Evolutionary conservation across 2,329 filamentous ascomycete species (phyloP), one percentile per base, ranked within the genome.

Genomic region (Penicillium sp.): DNA sequence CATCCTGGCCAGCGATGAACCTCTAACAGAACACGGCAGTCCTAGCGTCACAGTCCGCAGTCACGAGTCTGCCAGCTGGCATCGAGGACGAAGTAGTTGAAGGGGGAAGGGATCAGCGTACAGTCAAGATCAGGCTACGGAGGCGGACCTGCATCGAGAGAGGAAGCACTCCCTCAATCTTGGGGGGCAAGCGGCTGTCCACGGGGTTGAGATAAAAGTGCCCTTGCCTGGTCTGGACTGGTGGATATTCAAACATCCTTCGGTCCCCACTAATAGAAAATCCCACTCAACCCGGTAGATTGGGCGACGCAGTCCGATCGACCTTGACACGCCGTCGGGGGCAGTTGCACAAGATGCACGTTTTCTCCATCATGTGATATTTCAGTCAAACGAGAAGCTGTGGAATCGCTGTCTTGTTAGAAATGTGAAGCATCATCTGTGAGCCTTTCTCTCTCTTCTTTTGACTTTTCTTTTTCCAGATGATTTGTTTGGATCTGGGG

Each of bases 351-450:
- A 57, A 49, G 55, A 52, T 45, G 59, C 65, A 69, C 62, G 64
- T 68, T 68, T 66, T 55, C 55, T 49, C 56, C 62, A 66, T 67
- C 67, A 69, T 64, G 67, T 69, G 66, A 69, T 68, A 51, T 57
- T 59, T 46, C 55, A 44, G 27, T 51, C 35, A 44, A 51, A 54
- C 33, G 31, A 56, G 49, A 49, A 33, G 35, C 48, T 43, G 40
- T 41, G 25, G 29, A 15, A 25, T 35, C 49, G 29, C 25, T 35
- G 49, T 18, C 31, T 23, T 35, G 15, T 49, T 20, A 37, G 46
- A 48, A 41, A 43, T 52, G 51, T 54, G 54, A 50, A 53, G 46
- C 46, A 49, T 54, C 48, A 54, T 58, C 50, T 60, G 58, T 49
- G 37, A 51, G 23, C 26, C 44, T 43, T 45, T 49, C 37, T 26